phyloP scores from a whole-genome alignment of 148 eudicot genomes.

The Rhododendron ferrugineum region DNA sequence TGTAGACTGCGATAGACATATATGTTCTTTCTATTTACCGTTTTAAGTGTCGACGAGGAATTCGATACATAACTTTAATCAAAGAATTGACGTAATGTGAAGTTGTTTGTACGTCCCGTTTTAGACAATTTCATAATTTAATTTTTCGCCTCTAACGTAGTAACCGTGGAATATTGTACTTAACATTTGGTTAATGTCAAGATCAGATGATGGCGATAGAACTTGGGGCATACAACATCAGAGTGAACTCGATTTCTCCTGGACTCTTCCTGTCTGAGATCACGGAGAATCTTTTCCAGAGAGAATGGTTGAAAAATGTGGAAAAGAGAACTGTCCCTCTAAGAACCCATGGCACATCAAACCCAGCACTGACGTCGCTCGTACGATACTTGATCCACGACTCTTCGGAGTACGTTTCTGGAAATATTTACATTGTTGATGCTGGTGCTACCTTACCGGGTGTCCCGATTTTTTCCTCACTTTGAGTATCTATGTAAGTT shows the following conservation, averaged over 20 bases:
- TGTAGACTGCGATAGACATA: neutral
- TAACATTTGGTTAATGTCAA: neutral
- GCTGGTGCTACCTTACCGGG: constrained; percentile 34
- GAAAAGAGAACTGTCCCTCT: constrained; percentile 20
- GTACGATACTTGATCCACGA: constrained; percentile 33
- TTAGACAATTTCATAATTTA: neutral
- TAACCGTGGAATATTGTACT: neutral
- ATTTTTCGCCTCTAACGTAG: neutral
- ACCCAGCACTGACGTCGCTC: constrained; percentile 32
- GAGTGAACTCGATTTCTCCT: constrained; percentile 33
- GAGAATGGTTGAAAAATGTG: constrained; percentile 24
- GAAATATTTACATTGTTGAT: constrained; percentile 36
- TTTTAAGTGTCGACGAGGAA: neutral
- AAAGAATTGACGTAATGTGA: neutral
- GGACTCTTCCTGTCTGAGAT: constrained; percentile 36
- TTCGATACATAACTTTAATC: neutral
- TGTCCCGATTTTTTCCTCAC: constrained; percentile 35
- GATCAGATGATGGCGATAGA: constrained; percentile 31
- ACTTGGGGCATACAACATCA: constrained; percentile 24
- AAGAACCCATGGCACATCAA: constrained; percentile 13
- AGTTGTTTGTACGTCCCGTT: neutral
- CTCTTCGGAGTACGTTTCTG: constrained; percentile 27
- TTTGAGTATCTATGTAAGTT: constrained; percentile 3
- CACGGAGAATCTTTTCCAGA: constrained; percentile 17
- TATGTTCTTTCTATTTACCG: neutral